Base-by-base conservation (phyloP, 352 stramenopile genomes). In the Phytophthora meadii region DNA sequence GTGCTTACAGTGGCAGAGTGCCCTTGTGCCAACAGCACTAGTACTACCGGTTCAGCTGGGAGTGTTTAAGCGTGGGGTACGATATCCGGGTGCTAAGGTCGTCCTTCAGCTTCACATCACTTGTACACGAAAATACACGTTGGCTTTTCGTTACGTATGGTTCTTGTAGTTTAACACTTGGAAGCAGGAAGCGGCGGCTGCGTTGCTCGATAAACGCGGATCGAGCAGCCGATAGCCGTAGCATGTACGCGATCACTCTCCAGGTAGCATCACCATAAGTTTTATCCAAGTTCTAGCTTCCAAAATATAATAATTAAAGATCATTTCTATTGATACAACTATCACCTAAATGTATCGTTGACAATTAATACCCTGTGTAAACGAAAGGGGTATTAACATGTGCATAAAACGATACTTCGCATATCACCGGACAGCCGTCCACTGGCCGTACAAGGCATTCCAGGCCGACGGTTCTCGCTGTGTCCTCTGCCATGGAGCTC, bases 1-100 rank as follows among this genome's bases (percentile, higher is more conserved):
- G 83, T 92, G 53, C 46, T 90, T 40, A 71, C 64, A 10, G 76
- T 87, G 47, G 76, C 83, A 27, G 83, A 89, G 54, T 92, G 83
- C 72, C 44, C 64, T 8, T 89, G 81, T 67, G 39, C 52, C 59
- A 77, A 79, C 53, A 73, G 62, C 62, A 76, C 54, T 19, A 56
- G 45, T 15, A 25, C 66, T 24, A 74, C 44, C 25, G 47, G 45
- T 32, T 34, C 30, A 8, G 30, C 30, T 11, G 30, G 30, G 1
- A 51, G 24, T 2, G 47, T 39, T 7, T 61, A 25, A 54, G 49
- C 24, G 14, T 15, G 48, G 27, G n/a, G 3, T 28, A 39, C 37
- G 15, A 54, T 34, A 34, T 34, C 27, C 30, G 19, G 39, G 30
- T 34, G 27, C 17, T 14, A 10, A 42, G 25, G 40, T 15, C 2